Conservation (phyloP, 768 basidiomycete genomes). For the Lactarius tabidus region DNA sequence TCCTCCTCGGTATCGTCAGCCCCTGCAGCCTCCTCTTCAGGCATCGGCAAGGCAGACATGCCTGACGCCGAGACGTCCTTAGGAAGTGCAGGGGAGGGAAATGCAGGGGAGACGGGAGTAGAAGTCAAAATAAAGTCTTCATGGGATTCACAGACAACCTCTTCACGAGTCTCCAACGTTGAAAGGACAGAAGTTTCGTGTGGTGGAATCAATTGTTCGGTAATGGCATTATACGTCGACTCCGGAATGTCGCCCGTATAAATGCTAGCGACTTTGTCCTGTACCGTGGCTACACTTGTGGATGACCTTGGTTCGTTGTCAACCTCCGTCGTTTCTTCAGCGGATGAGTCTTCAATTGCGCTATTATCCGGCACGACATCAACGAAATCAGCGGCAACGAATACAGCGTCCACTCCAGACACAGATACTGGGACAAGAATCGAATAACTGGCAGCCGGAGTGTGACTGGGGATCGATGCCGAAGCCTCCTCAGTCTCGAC, state of each 20-base stretch:
- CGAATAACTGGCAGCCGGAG: not conserved
- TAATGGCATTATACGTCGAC: not conserved
- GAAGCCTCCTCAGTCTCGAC: not conserved
- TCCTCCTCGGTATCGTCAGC: not conserved
- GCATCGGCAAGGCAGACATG: not conserved
- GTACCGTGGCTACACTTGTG: not conserved
- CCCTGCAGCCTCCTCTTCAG: not conserved
- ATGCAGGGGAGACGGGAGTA: slow-evolving; percentile 1
- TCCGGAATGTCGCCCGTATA: not conserved
- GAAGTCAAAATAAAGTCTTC: slow-evolving; percentile 4
- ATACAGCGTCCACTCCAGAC: not conserved
- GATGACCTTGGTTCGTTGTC: not conserved
- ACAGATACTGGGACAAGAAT: not conserved
- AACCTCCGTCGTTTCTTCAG: not conserved
- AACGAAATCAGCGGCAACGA: too few species aligned
- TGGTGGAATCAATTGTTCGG: not conserved
- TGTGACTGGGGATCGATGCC: not conserved
- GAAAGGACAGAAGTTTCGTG: not conserved
- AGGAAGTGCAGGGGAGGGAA: not conserved
- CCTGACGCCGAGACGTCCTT: not conserved
- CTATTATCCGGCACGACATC: not conserved
- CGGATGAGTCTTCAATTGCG: not conserved
- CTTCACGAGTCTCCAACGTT: not conserved
- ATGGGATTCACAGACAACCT: not conserved
- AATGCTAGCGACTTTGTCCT: not conserved